phyloP scores from a whole-genome alignment of 345 rosid species.

The Brassica napus region Da-Ae NC_063436.1:9245001-9245500 shows the following conservation, averaged over 20 bases:
- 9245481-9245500: not conserved
- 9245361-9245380: too few species aligned
- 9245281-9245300: conserved; percentile 11
- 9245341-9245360: not conserved
- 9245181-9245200: not conserved
- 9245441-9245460: not conserved
- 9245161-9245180: conserved; percentile 36
- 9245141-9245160: conserved; percentile 12
- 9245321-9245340: conserved; percentile 1
- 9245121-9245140: not conserved
- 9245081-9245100: conserved; percentile 33
- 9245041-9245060: conserved; percentile 35
- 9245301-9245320: conserved; percentile 10
- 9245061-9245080: conserved; percentile 68
- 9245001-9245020: conserved; percentile 73
- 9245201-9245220: not conserved
- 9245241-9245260: conserved; percentile 32
- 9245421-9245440: conserved; percentile 2
- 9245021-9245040: conserved; percentile 49
- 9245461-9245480: conserved; percentile 26
- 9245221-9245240: conserved; percentile 1
- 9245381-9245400: not conserved
- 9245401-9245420: not conserved
- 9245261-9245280: conserved; percentile 29
- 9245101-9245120: not conserved